Evolutionary conservation across 2,329 filamentous ascomycete species (phyloP), one percentile per base, ranked within the genome.

Genomic region (Cladosporium sp.): DNA sequence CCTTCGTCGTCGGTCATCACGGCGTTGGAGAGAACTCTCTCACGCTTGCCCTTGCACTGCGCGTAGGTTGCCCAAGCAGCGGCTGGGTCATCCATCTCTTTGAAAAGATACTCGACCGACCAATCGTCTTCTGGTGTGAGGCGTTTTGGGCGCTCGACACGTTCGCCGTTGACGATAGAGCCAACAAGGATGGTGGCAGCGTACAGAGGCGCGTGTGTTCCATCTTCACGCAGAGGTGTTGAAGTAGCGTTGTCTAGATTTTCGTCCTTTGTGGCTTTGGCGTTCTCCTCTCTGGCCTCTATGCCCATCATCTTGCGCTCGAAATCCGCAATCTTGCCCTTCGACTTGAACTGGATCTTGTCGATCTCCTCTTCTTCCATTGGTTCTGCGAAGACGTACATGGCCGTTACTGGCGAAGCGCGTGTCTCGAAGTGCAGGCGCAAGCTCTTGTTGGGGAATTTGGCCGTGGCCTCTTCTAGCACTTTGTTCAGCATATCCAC

Each of bases 351-450:
- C 75, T 98, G 94, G n/a, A 95, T 91, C 14, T 79, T 77, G 21
- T 89, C 81, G 68, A 96, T 91, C 62, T 92, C 84, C 5, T 88
- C 84, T 5, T 91, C 85, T 0, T 85, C 86, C 62, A 98, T 88
- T 3, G 95, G 93, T 76, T 96, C 90, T 16, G 89, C 93, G 74
- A 97, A 96, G 62, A 98, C 87, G 74, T 96, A 94, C 86, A 97
- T 90, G 85, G 8, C 68, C 10, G 69, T 67, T 46, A 69, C 65
- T 23, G 56, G 58, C 8, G 7, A 2, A 14, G 30, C 53, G 80
- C 13, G 73, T 74, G 64, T 85, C 81, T 66, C 91, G 85, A 76
- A 76, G 46, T 74, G 72, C 13, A 76, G 66, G 21, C 74, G 67
- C 63, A 76, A 58, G 23, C 70, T 72, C 66, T 86, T 83, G 51